Conservation (phyloP, 768 basidiomycete genomes). For the Rhodotorula paludigena region DNA sequence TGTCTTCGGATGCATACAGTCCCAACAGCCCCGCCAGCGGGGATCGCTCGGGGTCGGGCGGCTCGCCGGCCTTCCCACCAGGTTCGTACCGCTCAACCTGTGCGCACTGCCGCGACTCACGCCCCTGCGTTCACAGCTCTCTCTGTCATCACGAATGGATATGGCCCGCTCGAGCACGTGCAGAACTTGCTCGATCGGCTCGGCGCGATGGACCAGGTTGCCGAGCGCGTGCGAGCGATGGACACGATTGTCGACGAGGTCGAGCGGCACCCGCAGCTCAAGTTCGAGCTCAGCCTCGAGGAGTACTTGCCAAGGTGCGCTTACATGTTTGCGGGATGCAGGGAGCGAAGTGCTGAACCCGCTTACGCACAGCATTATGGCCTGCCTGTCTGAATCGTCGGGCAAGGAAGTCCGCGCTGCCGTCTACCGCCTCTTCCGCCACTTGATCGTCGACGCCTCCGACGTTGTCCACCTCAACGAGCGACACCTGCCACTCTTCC, state of each 20-base stretch:
- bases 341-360: background rate
- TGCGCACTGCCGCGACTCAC: no score
- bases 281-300: slow-evolving; percentile 64
- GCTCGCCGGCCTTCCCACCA: background rate
- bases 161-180: slow-evolving; percentile 6
- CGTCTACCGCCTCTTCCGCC: slow-evolving; percentile 76
- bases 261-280: slow-evolving; percentile 66
- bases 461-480: slow-evolving; percentile 62
- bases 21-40: background rate
- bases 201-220: background rate
- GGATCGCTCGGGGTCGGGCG: no score
- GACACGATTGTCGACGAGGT: slow-evolving; percentile 57
- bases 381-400: slow-evolving; percentile 68
- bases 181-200: background rate
- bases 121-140: no score
- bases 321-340: background rate
- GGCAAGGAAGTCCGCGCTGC: slow-evolving; percentile 70
- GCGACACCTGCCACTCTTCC: slow-evolving; percentile 76
- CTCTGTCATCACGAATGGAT: no score
- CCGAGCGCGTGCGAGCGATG: slow-evolving; percentile 23
- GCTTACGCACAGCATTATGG: slow-evolving; percentile 59
- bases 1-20: background rate
- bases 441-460: slow-evolving; percentile 67
- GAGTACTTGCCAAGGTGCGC: slow-evolving; percentile 73
- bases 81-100: background rate